These are phyloP conservation scores for Mycena pura DNA, from an alignment of 768 basidiomycete species.

Conservation along the genomic window DNA sequence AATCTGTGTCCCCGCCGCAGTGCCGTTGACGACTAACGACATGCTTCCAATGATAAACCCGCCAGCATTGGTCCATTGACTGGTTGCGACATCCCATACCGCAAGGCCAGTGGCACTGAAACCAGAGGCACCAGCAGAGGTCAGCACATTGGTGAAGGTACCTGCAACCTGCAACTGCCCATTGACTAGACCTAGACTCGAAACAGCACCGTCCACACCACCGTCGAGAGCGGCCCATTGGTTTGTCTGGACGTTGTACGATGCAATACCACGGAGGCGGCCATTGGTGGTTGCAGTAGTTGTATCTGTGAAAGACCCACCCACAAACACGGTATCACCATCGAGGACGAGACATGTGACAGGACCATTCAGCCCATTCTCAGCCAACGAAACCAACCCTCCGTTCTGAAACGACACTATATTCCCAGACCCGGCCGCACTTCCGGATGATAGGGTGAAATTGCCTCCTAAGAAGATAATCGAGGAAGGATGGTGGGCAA, in stretches of 20 bases:
- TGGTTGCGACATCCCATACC: conserved; percentile 66
- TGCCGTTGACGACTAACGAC: conserved; percentile 72
- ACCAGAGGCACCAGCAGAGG: conserved; percentile 41
- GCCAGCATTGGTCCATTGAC: conserved; percentile 75
- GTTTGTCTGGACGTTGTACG: conserved; percentile 71
- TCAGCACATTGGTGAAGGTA: conserved; percentile 66
- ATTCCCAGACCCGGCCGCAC: conserved; percentile 67
- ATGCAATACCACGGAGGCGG: conserved; percentile 64
- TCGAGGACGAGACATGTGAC: conserved; percentile 72
- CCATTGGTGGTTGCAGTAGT: conserved; percentile 57
- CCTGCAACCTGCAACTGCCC: conserved; percentile 72
- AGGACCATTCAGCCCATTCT: conserved; percentile 79
- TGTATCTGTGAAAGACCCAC: conserved; percentile 87
- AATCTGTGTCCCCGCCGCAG: conserved; percentile 60
- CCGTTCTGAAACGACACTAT: conserved; percentile 75
- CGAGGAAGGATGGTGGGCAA: conserved; percentile 71
- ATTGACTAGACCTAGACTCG: conserved; percentile 57
- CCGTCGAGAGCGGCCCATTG: conserved; percentile 73
- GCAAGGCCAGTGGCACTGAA: conserved; percentile 69
- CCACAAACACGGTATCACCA: conserved; percentile 77
- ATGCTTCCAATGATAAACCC: conserved; percentile 78
- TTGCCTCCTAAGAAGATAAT: conserved; percentile 76
- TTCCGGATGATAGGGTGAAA: conserved; percentile 67
- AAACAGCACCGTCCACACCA: conserved; percentile 82
- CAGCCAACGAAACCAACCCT: conserved; percentile 56